Conservation (phyloP, 148 eudicot species). For the Persicaria maculosa region DNA sequence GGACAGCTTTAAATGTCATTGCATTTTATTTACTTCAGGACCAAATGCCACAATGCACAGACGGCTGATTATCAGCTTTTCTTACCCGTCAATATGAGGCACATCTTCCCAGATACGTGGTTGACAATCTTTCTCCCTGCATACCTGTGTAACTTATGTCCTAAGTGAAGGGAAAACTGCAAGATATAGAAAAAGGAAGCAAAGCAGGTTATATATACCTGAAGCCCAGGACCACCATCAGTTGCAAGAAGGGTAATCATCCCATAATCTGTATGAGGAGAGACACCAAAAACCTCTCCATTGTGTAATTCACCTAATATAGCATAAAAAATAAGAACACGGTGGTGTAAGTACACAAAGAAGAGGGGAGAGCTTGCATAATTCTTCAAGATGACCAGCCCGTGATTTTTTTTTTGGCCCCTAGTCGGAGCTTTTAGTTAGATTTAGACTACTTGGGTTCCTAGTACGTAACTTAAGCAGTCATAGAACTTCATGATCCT, state of each 20-base stretch:
- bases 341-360: neutral
- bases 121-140: conserved; percentile 37
- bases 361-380: too few species aligned
- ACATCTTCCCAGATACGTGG: conserved; percentile 58
- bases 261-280: conserved; percentile 88
- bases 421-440: neutral
- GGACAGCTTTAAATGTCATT: neutral
- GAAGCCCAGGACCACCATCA: conserved; percentile 80
- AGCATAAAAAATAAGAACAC: neutral
- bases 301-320: conserved; percentile 29
- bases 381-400: neutral
- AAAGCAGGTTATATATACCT: conserved; percentile 34
- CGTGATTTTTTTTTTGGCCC: neutral
- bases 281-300: conserved; percentile 52
- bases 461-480: neutral
- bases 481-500: neutral
- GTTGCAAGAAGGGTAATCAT: conserved; percentile 71
- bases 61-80: neutral
- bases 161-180: neutral
- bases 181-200: conserved; percentile 1
- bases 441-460: neutral
- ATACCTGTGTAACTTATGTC: conserved; percentile 29
- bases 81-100: conserved; percentile 42
- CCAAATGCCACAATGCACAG: neutral
- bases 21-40: neutral